Evolutionary conservation across 179 eudicot genomes (phyloP), one percentile per base, ranked within the genome.

Genomic region (Spergularia azorica): DNA sequence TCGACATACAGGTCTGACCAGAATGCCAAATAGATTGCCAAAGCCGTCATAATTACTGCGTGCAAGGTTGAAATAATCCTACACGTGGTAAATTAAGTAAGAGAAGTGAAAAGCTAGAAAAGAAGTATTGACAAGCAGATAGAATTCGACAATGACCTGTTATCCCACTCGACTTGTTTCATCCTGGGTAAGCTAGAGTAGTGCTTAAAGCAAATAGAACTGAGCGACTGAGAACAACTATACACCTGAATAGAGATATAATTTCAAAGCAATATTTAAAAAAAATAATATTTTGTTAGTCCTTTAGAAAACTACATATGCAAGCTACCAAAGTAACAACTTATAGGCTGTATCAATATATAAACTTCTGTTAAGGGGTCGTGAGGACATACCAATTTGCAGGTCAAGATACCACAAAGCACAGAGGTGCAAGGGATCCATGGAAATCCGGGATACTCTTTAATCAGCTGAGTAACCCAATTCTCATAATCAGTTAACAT

Each of bases 1-100:
- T 93, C 97, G 78, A 89, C 87, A 78, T 77, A 95, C 62, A 95
- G 88, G 77, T 95, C 91, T 55, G 97, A 91, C 95, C 94, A 91
- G 86, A 95, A 89, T 51, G 91, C 93, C 80, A 95, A 87, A 88
- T 93, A 90, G 63, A 90, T 5, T 59, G 99, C 86, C 87, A 89
- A 80, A 75, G 77, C 74, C 58, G 95, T 82, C 68, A 93, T 88
- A 71, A 91, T 84, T 72, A 95, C 78, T 69, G 99, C 99, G 71
- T 95, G 99, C 70, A 90, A 61, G 48, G 95, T 90, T 72, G 99
- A 95, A 56, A 91, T 79, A 71, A 89, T 91, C 77, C 99, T 95
- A 89, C 87, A 86, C 48, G 71, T 14, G 21, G 41, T 41, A 70
- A 62, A 73, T 18, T 66, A 36, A 21, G 32, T 74, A 67, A 78